Evolutionary conservation across 2,329 filamentous ascomycete species (phyloP).

Genomic region (Colletotrichum eremochloae): DNA sequence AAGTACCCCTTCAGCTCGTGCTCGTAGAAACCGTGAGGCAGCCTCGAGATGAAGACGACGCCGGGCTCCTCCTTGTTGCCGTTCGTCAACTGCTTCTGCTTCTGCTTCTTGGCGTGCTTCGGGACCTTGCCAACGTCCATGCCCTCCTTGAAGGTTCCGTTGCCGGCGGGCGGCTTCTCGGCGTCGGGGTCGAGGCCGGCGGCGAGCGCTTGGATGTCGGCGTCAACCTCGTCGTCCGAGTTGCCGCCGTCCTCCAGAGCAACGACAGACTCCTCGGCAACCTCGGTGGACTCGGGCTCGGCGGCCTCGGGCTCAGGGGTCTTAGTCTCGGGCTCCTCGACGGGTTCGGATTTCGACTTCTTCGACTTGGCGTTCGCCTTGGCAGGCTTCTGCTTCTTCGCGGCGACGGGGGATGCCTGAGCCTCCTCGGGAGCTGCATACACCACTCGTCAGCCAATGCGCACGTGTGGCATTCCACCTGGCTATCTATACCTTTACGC

Average conservation of each 20-base stretch:
- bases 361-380: slow-evolving; percentile 64
- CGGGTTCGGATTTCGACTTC: slow-evolving; percentile 53
- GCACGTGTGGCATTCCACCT: not conserved
- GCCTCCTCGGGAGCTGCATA: slow-evolving; percentile 58
- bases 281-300: slow-evolving; percentile 44
- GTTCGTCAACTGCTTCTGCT: slow-evolving; percentile 53
- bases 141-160: slow-evolving; percentile 60
- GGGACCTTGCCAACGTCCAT: slow-evolving; percentile 67
- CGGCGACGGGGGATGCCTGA: slow-evolving; percentile 58
- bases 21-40: slow-evolving; percentile 96
- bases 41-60: slow-evolving; percentile 89
- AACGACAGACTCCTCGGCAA: slow-evolving; percentile 42
- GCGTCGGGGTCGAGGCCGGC: slow-evolving; percentile 60
- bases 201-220: slow-evolving; percentile 59
- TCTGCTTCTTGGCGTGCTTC: slow-evolving; percentile 60
- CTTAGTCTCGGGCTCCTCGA: slow-evolving; percentile 45
- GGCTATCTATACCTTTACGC: slow-evolving; percentile 53
- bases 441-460: slow-evolving; percentile 45
- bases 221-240: slow-evolving; percentile 57
- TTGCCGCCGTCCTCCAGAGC: slow-evolving; percentile 48
- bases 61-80: slow-evolving; percentile 71
- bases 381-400: slow-evolving; percentile 61
- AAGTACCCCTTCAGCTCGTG: slow-evolving; percentile 95
- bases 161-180: slow-evolving; percentile 51
- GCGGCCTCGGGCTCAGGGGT: slow-evolving; percentile 40